Evolutionary conservation across 2,329 filamentous ascomycete species (phyloP), one percentile per base, ranked within the genome.

Genomic region (Phymatotrichopsis omnivora): DNA sequence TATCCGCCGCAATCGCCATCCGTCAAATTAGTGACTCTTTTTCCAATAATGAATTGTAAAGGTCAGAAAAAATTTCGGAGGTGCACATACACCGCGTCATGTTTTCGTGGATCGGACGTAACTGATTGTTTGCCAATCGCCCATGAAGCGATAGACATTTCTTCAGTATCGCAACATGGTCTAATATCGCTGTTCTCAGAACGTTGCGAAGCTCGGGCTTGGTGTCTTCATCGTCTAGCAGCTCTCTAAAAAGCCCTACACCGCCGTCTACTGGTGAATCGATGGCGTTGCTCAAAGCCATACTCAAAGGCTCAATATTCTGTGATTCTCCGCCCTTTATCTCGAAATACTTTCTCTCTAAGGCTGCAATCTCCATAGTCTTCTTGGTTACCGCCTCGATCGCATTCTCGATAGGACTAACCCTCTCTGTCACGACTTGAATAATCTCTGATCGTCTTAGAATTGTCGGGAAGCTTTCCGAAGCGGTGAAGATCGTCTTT

Each of bases 311-410:
- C n/a, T 16, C 20, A 4, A 49, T 34, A 30, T 49, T 35, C 32
- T 37, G 37, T 16, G 40, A 34, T 19, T 48, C 39, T n/a, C 57
- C 19, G 51, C 29, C 11, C 25, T 57, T 57, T n/a, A 59, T 58
- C 28, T 64, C 61, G 1, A 71, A 66, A 7, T 89, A 70, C 38
- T 78, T 78, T 61, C 80, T 84, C 61, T 93, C 85, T 1, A 94
- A 68, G 1, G 73, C 65, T 1, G 76, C 70, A 67, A 96, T 75
- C 64, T 96, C 89, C 47, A 84, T 76, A 1, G 89, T 93, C 68
- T 95, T 95, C 48, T 87, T 78, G 57, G 85, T 80, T 24, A 91
- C 89, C 12, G 89, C 79, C 62, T 96, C 89, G 50, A 96, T 70
- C 0, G 82, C 89, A n/a, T 85, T 87, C 63, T 95, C 82, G 47